Conservation (phyloP, 2,329 filamentous ascomycete genomes). For the Aspergillus jensenii region DNA sequence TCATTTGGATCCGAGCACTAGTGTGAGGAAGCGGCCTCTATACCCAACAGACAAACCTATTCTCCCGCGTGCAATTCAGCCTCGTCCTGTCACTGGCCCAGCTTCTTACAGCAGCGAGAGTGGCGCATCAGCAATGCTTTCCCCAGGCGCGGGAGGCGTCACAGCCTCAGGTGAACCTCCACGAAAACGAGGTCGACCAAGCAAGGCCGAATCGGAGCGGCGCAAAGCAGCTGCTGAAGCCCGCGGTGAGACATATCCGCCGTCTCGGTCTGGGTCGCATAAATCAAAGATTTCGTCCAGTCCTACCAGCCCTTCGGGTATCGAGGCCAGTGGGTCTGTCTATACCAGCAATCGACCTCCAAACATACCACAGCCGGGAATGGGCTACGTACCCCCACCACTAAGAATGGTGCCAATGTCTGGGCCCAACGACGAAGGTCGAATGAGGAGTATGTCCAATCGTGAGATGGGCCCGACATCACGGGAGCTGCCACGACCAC, state of each 20-base stretch:
- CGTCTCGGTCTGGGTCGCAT: constrained; percentile 26
- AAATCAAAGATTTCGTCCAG: constrained; percentile 30
- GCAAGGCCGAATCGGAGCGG: constrained; percentile 42
- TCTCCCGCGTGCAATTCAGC: constrained; percentile 40
- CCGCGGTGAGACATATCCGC: constrained; percentile 40
- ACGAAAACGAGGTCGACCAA: constrained; percentile 45
- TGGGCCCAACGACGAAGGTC: constrained; percentile 17
- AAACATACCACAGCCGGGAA: constrained; percentile 18
- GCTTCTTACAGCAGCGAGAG: constrained; percentile 36
- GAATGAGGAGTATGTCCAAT: constrained; percentile 20
- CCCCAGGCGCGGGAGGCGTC: constrained; percentile 31
- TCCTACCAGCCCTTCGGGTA: constrained; percentile 31
- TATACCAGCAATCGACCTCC: constrained; percentile 18
- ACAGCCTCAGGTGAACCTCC: constrained; percentile 32
- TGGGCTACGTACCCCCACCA: constrained; percentile 21
- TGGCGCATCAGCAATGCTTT: constrained; percentile 33
- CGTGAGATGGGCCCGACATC: constrained; percentile 22
- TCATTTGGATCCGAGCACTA: constrained; percentile 24
- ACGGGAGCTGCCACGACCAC: constrained; percentile 29
- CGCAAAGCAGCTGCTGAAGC: constrained; percentile 39
- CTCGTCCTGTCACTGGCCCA: constrained; percentile 35
- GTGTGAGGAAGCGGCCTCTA: constrained; percentile 33
- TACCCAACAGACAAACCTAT: constrained; percentile 30
- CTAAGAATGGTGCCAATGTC: constrained; percentile 17
- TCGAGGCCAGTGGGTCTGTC: constrained; percentile 20